Evolutionary conservation across 441 rosid species (phyloP), one percentile per base, ranked within the genome.

Genomic region (Viola pubescens): DNA sequence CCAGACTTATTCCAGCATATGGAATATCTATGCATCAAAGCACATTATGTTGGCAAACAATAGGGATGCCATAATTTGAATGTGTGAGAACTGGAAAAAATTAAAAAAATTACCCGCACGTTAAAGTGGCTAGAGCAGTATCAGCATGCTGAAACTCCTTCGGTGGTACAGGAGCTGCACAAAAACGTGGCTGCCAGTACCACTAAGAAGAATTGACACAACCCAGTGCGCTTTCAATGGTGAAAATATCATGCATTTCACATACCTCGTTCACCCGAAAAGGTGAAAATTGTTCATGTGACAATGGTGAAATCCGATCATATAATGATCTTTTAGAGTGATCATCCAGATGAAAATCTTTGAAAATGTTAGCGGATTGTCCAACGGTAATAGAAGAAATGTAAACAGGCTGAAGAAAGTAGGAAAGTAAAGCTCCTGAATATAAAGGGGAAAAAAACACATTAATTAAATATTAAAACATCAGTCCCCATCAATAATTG

Each of bases 91-190:
- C 48, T 44, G 26, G 58, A 52, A 14, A 49, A 44, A 54, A 26
- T 62, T 8, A 57, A 37, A 57, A 38, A 42, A 75, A 61, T 53
- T 70, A 84, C 96, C 98, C 97, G 81, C 98, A 92, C 46, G 98
- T 92, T 75, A 87, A 68, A 73, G 94, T 89, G 60, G 81, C 72
- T 44, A 72, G 62, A 70, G 91, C 96, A 66, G 83, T 77, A 74
- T 89, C 89, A 61, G 78, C 88, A 76, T 81, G 98, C 74, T 83
- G 97, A 77, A 92, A 92, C 63, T 89, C 96, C 70, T 60, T 67
- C 7, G 85, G 84, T 48, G 97, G 91, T 62, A 79, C 49, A 62
- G 84, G 82, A 54, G 87, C 92, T 37, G 62, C 75, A 68, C 57
- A 82, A 76, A 87, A 82, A 53, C 73, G 56, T 42, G 94, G 91